Conservation (phyloP, 345 rosid genomes). For the Eucalyptus fibrosa region DNA sequence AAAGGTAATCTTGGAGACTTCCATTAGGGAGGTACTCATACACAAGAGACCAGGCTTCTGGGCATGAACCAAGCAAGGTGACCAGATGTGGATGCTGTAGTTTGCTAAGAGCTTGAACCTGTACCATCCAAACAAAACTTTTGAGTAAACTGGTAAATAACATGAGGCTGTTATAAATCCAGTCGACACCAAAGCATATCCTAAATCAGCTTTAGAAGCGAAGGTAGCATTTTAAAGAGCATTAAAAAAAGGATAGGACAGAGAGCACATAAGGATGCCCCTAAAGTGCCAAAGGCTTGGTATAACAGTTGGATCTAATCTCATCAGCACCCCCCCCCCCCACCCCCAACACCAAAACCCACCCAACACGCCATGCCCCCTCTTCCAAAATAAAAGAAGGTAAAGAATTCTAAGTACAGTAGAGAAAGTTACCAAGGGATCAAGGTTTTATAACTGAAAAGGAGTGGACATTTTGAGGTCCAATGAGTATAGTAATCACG, state of each 20-base stretch:
- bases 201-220: not conserved
- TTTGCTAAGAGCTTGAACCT: slow-evolving; percentile 63
- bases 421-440: not conserved
- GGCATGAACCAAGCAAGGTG: slow-evolving; percentile 58
- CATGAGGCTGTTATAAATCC: not conserved
- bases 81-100: slow-evolving; percentile 65
- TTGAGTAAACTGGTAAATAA: not conserved
- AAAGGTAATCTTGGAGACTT: slow-evolving; percentile 46
- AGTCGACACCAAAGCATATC: not conserved
- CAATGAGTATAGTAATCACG: not conserved
- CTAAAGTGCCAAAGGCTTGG: not conserved
- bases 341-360: too few species aligned
- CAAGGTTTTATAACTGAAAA: not conserved
- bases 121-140: not conserved
- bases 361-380: not conserved
- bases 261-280: not conserved
- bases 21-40: slow-evolving; percentile 61
- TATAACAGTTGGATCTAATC: not conserved
- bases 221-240: not conserved
- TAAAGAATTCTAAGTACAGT: not conserved
- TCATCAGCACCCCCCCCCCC: not conserved
- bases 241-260: not conserved
- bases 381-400: not conserved
- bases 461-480: not conserved
- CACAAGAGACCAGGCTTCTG: slow-evolving; percentile 62